Evolutionary conservation across 1,284 basidiomycete species (phyloP).

Genomic region (Flammula alnicola): DNA sequence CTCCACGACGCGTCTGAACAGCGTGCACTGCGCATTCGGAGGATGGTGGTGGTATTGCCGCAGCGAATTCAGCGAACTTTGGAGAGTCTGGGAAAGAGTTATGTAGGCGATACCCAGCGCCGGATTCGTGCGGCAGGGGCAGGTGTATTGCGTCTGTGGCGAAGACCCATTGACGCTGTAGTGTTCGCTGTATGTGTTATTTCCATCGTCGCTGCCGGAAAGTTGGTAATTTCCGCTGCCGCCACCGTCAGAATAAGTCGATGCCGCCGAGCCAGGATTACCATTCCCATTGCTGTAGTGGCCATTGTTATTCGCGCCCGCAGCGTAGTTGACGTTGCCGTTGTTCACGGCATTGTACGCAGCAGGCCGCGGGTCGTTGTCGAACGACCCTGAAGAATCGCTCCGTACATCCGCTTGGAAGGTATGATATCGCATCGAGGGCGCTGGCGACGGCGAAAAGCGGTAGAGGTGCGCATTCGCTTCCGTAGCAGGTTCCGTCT

Average conservation of each 20-base stretch:
- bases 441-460: slow-evolving; percentile 58
- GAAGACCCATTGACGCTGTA: slow-evolving; percentile 38
- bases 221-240: slow-evolving; percentile 47
- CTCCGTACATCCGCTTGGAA: slow-evolving; percentile 41
- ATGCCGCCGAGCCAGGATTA: slow-evolving; percentile 36
- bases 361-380: slow-evolving; percentile 28
- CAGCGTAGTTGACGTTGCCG: slow-evolving; percentile 17
- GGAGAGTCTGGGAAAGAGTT: slow-evolving; percentile 65
- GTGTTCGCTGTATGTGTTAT: slow-evolving; percentile 41
- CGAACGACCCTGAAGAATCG: slow-evolving; percentile 27
- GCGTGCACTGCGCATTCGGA: slow-evolving; percentile 53
- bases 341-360: slow-evolving; percentile 20
- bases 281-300: slow-evolving; percentile 25
- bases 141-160: slow-evolving; percentile 8
- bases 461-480: slow-evolving; percentile 59
- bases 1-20: slow-evolving; percentile 65
- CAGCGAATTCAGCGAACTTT: slow-evolving; percentile 57
- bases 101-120: slow-evolving; percentile 61
- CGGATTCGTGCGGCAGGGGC: slow-evolving; percentile 54
- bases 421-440: slow-evolving; percentile 49
- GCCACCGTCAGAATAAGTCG: slow-evolving; percentile 51
- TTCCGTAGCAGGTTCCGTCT: slow-evolving; percentile 57
- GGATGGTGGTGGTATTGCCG: slow-evolving; percentile 64
- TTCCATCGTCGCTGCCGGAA: slow-evolving; percentile 50
- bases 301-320: slow-evolving; percentile 29